Percentiles rank a stretch among this genome's conserved stretches.
These are phyloP conservation scores for Ammopiptanthus mongolicus DNA, from an alignment of 306 rosid species.

Conservation along the genomic window DNA sequence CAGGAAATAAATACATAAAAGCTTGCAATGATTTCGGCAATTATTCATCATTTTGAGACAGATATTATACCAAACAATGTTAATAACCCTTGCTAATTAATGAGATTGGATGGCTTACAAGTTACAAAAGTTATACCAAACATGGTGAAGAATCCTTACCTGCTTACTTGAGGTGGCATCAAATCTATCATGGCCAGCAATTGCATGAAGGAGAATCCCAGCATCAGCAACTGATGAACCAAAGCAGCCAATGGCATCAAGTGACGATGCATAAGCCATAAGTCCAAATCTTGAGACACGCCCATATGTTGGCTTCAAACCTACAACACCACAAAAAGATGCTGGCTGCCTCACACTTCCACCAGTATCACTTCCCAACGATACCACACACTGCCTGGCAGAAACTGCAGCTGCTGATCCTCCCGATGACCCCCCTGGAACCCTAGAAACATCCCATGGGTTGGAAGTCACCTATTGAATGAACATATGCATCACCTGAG, in stretches of 20 bases:
- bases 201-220: constrained; percentile 83
- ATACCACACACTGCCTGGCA: constrained; percentile 86
- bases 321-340: constrained; percentile 95
- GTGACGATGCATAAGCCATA: constrained; percentile 95
- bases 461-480: constrained; percentile 95
- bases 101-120: background rate
- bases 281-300: constrained; percentile 94
- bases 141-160: constrained; percentile 33
- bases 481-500: constrained; percentile 84
- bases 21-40: background rate
- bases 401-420: constrained; percentile 99
- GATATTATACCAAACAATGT: background rate
- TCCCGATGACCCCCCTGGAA: constrained; percentile 97
- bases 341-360: constrained; percentile 99
- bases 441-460: constrained; percentile 93
- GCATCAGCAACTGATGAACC: constrained; percentile 87
- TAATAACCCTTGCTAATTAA: background rate
- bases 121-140: background rate
- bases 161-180: constrained; percentile 91
- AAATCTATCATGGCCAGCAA: constrained; percentile 83
- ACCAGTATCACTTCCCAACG: constrained; percentile 97
- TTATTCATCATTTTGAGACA: background rate
- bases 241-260: constrained; percentile 96
- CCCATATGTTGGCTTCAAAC: constrained; percentile 95
- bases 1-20: background rate